Evolutionary conservation across 2,329 filamentous ascomycete species (phyloP).

Genomic region (Penicillium sp.): DNA sequence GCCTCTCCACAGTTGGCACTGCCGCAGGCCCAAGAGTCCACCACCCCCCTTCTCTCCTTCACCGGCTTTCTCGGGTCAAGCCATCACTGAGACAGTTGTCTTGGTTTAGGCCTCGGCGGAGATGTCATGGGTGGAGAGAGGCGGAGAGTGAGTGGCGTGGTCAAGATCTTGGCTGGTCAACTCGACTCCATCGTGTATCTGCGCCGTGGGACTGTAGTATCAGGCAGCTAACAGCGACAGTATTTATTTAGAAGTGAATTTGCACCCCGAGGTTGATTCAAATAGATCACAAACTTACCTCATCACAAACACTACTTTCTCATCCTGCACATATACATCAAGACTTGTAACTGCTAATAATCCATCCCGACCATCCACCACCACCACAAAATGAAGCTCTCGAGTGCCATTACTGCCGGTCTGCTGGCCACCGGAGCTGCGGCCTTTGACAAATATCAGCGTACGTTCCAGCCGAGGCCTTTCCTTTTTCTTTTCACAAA

Average conservation of each 20-base stretch:
- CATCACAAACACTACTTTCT: no score
- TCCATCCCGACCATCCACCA: neutral
- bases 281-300: no score
- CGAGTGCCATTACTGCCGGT: slow-evolving; percentile 19
- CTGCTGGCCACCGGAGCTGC: slow-evolving; percentile 22
- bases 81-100: slow-evolving; percentile 16
- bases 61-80: slow-evolving; percentile 10
- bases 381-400: slow-evolving; percentile 24
- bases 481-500: no score
- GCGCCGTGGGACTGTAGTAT: neutral
- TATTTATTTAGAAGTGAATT: no score
- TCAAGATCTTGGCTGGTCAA: neutral
- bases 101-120: slow-evolving; percentile 2
- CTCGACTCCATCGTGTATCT: neutral
- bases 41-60: no score
- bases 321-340: neutral
- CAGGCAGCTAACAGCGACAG: no score
- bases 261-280: no score
- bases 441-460: slow-evolving; percentile 29
- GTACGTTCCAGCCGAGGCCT: slow-evolving; percentile 10
- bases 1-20: no score
- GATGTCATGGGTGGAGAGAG: no score
- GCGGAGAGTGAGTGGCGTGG: no score
- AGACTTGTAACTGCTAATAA: neutral
- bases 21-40: no score